Evolutionary conservation across 768 basidiomycete genomes (phyloP).

Genomic region (Lyophyllum shimeji): DNA sequence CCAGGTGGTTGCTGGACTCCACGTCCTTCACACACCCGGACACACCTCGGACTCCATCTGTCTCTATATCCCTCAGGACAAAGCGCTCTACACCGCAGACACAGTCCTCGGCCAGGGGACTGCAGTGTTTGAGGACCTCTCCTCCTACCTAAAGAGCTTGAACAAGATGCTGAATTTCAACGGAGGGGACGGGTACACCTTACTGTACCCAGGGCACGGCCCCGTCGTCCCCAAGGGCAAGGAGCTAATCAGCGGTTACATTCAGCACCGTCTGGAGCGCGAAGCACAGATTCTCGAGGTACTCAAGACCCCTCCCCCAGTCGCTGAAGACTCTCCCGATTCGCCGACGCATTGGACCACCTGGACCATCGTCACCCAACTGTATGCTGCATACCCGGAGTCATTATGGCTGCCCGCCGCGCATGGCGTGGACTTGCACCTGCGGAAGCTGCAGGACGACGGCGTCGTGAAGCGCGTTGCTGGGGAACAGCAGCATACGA

Average conservation of each 20-base stretch:
- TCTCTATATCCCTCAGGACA: slow-evolving; percentile 66
- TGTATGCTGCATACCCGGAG: slow-evolving; percentile 75
- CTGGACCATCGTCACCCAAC: slow-evolving; percentile 58
- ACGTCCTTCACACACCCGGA: slow-evolving; percentile 83
- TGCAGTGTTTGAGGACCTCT: slow-evolving; percentile 84
- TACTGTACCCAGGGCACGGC: slow-evolving; percentile 90
- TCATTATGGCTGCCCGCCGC: slow-evolving; percentile 73
- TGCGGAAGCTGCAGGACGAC: slow-evolving; percentile 71
- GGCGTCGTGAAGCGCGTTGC: slow-evolving; percentile 49
- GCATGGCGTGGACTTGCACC: slow-evolving; percentile 65
- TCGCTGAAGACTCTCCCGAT: slow-evolving; percentile 8
- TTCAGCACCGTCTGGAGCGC: slow-evolving; percentile 76
- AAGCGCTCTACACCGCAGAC: slow-evolving; percentile 86
- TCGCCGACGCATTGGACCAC: slow-evolving; percentile 48
- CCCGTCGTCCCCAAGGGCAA: slow-evolving; percentile 67
- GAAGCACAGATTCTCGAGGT: slow-evolving; percentile 74
- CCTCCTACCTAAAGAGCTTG: slow-evolving; percentile 65
- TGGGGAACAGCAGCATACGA: slow-evolving; percentile 50
- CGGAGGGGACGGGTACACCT: slow-evolving; percentile 31
- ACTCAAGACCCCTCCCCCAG: slow-evolving; percentile 36
- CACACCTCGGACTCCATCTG: slow-evolving; percentile 88
- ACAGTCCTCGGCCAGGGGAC: slow-evolving; percentile 90
- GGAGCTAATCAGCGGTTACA: slow-evolving; percentile 66
- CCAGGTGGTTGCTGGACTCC: slow-evolving; percentile 52
- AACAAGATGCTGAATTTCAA: slow-evolving; percentile 52